phyloP scores from a whole-genome alignment of 108 stramenopile genomes.

The Cyclotella cryptica region DNA sequence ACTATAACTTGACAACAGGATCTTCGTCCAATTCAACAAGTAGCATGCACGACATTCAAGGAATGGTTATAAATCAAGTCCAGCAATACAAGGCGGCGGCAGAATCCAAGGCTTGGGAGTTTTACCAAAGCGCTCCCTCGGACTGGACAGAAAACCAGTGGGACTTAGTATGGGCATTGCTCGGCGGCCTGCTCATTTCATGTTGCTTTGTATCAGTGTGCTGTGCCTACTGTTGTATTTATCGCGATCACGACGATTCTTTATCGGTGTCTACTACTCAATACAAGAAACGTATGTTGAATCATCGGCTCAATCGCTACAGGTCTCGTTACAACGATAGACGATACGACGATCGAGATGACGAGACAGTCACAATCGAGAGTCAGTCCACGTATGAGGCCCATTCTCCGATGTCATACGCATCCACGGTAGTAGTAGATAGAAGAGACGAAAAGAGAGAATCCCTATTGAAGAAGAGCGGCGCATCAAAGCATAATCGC shows the following conservation, averaged over 20 bases:
- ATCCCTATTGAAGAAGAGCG: neutral
- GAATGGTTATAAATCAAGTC: constrained; percentile 9
- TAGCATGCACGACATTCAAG: neutral
- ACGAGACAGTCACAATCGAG: neutral
- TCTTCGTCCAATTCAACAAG: neutral
- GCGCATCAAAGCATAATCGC: neutral
- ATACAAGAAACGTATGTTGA: constrained; percentile 3
- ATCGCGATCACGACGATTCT: constrained; percentile 6
- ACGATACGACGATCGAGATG: neutral
- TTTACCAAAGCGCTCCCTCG: constrained; percentile 32
- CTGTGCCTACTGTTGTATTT: constrained; percentile 27
- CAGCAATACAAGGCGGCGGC: constrained; percentile 20
- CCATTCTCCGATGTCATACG: neutral
- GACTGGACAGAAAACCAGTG: constrained; percentile 38
- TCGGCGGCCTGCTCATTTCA: constrained; percentile 8
- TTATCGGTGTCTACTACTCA: neutral
- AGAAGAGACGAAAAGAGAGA: constrained; percentile 2
- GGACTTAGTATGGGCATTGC: constrained; percentile 25
- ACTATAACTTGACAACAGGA: neutral
- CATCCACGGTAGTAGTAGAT: neutral
- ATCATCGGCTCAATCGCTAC: neutral
- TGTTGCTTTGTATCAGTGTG: constrained; percentile 28
- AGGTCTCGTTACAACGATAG: constrained; percentile 10
- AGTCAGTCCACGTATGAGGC: constrained; percentile 4
- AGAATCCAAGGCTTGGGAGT: constrained; percentile 35